phyloP scores from a whole-genome alignment of 257 asterid genomes.

The Rauvolfia tetraphylla region DNA sequence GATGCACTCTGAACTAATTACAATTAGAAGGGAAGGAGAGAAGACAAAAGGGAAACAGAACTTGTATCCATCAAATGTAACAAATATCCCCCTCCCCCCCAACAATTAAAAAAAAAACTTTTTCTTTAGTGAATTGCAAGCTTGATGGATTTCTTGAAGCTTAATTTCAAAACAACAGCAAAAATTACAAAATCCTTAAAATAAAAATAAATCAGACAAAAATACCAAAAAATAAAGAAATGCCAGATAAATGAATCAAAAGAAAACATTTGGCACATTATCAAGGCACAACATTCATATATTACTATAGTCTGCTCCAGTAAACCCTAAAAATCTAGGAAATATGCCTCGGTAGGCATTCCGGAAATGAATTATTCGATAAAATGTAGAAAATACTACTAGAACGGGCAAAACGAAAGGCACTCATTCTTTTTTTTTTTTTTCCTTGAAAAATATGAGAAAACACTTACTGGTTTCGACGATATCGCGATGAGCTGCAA shows the following conservation, averaged over 20 bases:
- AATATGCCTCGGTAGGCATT: neutral
- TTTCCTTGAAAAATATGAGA: neutral
- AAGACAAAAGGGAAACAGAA: neutral
- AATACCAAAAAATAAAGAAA: neutral
- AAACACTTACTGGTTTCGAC: conserved; percentile 71
- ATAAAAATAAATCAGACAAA: neutral
- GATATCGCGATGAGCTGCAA: conserved; percentile 96
- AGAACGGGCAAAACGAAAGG: neutral
- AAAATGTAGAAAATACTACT: conserved; percentile 12
- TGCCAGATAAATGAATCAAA: neutral
- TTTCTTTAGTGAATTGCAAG: no score
- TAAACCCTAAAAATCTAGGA: neutral
- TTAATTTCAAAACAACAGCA: neutral
- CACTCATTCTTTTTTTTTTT: neutral
- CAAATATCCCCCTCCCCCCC: no score
- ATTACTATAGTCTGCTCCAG: neutral
- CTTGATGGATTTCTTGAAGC: neutral
- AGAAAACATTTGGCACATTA: neutral
- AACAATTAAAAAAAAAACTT: no score
- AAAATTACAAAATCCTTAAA: neutral
- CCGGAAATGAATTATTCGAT: conserved; percentile 30
- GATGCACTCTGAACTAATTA: neutral
- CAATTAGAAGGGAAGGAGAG: neutral
- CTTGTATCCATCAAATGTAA: neutral
- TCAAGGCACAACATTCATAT: no score